Conservation (phyloP, 2,329 filamentous ascomycete genomes). For the Chaetomium olivaceum region DNA sequence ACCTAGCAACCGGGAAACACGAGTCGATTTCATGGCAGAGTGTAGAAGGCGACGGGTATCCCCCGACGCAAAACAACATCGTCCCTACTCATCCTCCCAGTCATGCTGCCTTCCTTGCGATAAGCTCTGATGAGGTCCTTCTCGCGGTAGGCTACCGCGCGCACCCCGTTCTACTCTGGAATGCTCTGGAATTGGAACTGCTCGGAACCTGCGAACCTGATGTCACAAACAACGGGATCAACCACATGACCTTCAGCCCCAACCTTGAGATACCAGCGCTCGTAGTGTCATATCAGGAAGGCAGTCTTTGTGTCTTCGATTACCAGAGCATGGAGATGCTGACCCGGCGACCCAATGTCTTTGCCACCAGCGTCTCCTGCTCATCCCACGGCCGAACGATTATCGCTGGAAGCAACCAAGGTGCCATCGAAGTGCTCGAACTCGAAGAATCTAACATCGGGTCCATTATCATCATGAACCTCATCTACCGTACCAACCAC, state of each 20-base stretch:
- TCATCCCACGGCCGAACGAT: conserved; percentile 35
- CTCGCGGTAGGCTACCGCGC: conserved; percentile 9
- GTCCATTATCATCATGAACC: conserved; percentile 19
- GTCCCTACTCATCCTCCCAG: too few relatives aligned
- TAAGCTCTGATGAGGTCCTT: too few relatives aligned
- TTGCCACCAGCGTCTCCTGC: conserved; percentile 34
- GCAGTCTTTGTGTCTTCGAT: conserved; percentile 36
- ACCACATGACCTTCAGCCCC: conserved; percentile 35
- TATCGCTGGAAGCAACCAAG: conserved; percentile 31
- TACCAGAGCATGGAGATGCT: conserved; percentile 29
- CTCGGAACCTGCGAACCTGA: conserved; percentile 27
- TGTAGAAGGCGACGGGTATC: too few relatives aligned
- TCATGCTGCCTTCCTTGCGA: too few relatives aligned
- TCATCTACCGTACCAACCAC: conserved; percentile 37
- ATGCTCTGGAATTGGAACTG: conserved; percentile 24
- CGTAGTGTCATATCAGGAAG: conserved; percentile 32
- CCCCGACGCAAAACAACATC: too few relatives aligned
- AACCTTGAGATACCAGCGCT: conserved; percentile 34
- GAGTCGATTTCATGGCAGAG: too few relatives aligned
- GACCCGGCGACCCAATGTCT: conserved; percentile 23
- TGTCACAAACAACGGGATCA: conserved; percentile 24
- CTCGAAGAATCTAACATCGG: conserved; percentile 23
- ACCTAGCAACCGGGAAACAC: too few relatives aligned
- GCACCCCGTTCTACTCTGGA: conserved; percentile 32
- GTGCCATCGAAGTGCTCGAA: conserved; percentile 35